A percentile compares a stretch with the other conserved stretches of the same genome.
phyloP scores from a whole-genome alignment of 2,329 filamentous ascomycete genomes.

The Cyclaneusma minus region DNA sequence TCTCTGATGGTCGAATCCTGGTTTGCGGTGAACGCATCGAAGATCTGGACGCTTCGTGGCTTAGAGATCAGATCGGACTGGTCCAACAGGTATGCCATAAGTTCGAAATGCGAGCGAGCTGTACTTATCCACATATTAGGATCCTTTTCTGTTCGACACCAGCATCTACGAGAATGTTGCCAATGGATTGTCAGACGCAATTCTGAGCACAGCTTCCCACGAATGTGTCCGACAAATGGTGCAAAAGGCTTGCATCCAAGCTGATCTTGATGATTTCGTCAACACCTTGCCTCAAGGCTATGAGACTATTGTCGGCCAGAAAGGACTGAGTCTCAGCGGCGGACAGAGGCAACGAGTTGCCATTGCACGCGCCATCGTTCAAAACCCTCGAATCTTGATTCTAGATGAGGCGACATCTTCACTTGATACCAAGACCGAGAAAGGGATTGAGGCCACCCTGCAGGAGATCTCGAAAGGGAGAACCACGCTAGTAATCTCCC shows the following conservation, averaged over 20 bases:
- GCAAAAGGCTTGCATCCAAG: slow-evolving; percentile 34
- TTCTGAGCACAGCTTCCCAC: too few relatives aligned
- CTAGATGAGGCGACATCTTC: slow-evolving; percentile 59
- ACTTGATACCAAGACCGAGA: slow-evolving; percentile 40
- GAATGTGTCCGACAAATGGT: too few relatives aligned
- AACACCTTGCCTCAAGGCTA: slow-evolving; percentile 42
- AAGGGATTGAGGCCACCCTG: slow-evolving; percentile 30
- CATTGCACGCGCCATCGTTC: slow-evolving; percentile 56
- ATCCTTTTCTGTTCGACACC: slow-evolving; percentile 48
- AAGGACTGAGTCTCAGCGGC: slow-evolving; percentile 48
- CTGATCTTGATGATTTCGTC: slow-evolving; percentile 41
- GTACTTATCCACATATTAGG: too few relatives aligned
- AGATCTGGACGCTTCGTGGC: slow-evolving; percentile 56
- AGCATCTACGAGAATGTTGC: slow-evolving; percentile 44
- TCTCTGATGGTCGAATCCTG: too few relatives aligned
- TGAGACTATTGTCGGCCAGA: slow-evolving; percentile 49
- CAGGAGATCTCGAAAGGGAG: slow-evolving; percentile 25
- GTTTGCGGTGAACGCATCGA: too few relatives aligned
- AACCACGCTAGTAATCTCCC: slow-evolving; percentile 44
- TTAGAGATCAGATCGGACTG: slow-evolving; percentile 62
- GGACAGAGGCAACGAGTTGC: slow-evolving; percentile 42
- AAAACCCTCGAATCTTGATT: slow-evolving; percentile 48
- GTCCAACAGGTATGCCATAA: slow-evolving; percentile 79
- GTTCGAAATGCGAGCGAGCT: too few relatives aligned
- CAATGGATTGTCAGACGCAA: slow-evolving; percentile 37